phyloP scores from a whole-genome alignment of 1,139 yeast genomes.

The Pichia sp. region DNA sequence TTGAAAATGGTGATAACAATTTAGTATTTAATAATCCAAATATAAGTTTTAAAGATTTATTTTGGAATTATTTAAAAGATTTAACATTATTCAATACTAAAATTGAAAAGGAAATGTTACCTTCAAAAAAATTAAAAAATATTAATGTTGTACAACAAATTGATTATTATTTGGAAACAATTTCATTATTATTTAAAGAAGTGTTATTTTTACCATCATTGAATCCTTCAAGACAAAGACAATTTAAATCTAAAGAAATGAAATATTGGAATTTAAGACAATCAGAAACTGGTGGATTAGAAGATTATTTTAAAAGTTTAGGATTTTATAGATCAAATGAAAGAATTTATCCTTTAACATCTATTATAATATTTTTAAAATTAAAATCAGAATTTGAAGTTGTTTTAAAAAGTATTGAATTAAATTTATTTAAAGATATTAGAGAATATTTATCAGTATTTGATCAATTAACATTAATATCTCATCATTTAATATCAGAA shows the following conservation, averaged over 20 bases:
- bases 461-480: slow-evolving; percentile 63
- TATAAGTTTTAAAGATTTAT: slow-evolving; percentile 17
- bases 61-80: slow-evolving; percentile 18
- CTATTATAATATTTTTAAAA: slow-evolving; percentile 33
- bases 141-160: slow-evolving; percentile 6
- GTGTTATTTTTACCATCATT: slow-evolving; percentile 9
- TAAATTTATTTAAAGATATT: slow-evolving; percentile 59
- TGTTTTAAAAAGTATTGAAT: slow-evolving; percentile 68
- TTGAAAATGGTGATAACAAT: slow-evolving; percentile 45
- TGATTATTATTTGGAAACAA: slow-evolving; percentile 10
- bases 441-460: slow-evolving; percentile 45
- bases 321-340: slow-evolving; percentile 6
- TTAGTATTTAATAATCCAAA: slow-evolving; percentile 36
- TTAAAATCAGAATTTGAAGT: slow-evolving; percentile 65
- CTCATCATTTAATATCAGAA: slow-evolving; percentile 38
- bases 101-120: slow-evolving; percentile 3
- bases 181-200: slow-evolving; percentile 13
- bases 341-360: slow-evolving; percentile 12
- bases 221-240: slow-evolving; percentile 81
- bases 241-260: slow-evolving; percentile 51
- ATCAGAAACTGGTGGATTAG: slow-evolving; percentile 12
- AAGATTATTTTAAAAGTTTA: slow-evolving; percentile 11
- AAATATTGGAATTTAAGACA: slow-evolving; percentile 76
- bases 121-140: neutral
- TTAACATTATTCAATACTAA: slow-evolving; percentile 18